phyloP scores from a whole-genome alignment of 169 alveolate genomes.

The Plasmodium vivax region DNA sequence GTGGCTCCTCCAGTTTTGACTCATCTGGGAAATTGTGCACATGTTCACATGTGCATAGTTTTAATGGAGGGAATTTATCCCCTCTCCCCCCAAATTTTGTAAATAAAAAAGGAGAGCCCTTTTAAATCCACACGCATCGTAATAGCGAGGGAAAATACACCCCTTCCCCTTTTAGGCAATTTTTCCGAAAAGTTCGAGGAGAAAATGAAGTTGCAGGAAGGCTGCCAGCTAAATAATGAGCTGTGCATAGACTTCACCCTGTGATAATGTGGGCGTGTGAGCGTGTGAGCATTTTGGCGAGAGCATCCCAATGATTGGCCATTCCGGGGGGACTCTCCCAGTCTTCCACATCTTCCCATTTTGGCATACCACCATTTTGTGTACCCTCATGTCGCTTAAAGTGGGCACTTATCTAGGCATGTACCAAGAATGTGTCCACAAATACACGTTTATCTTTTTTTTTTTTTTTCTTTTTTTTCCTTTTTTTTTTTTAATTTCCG shows the following conservation, averaged over 20 bases:
- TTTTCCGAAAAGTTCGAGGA: constrained; percentile 65
- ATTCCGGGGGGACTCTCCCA: background rate
- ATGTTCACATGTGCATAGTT: background rate
- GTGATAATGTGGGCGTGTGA: too few relatives aligned
- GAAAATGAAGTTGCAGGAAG: constrained; percentile 61
- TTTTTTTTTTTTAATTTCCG: background rate
- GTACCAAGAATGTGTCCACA: background rate
- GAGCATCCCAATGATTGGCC: background rate
- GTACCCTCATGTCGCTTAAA: background rate
- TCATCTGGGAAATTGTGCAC: background rate
- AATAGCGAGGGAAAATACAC: background rate
- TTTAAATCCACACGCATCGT: background rate
- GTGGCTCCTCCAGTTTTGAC: background rate
- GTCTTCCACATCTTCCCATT: background rate
- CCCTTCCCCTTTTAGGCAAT: constrained; percentile 29
- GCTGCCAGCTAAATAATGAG: constrained; percentile 68
- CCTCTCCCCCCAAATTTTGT: background rate
- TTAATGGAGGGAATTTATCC: background rate
- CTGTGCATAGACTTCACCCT: constrained; percentile 43
- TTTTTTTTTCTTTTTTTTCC: background rate
- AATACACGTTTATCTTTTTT: background rate
- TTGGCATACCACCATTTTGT: background rate
- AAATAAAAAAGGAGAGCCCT: background rate
- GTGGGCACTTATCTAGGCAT: background rate
- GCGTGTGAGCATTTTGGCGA: background rate